Base-by-base conservation (phyloP, 2,329 filamentous ascomycete species). In the Phialophora macrospora region DNA sequence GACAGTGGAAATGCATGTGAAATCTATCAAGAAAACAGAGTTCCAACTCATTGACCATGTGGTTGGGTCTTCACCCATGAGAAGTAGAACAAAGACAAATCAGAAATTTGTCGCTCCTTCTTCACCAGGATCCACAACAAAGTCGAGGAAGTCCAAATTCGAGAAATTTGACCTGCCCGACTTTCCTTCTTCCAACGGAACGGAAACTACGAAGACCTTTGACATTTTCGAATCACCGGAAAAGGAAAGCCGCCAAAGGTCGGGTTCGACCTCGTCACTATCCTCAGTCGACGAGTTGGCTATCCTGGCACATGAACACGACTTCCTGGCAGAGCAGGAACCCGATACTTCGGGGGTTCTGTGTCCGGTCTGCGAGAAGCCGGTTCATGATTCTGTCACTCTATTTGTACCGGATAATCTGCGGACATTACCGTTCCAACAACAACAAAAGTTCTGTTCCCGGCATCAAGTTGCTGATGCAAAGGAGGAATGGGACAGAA, bases 401-500 rank as follows among this genome's bases (percentile, higher is more conserved):
- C 46, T 68, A n/a, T 57, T 52, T 49, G 63, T 67, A 28, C 68
- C 67, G 9, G 58, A 64, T 32, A 69, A 70, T 30, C 61, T 69
- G 38, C 68, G 60, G 24, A 61, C 55, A 22, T 57, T 72, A 32
- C 54, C 65, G n/a, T 62, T 71, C 17, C 59, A 69, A 38, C 61
- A 68, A 55, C 70, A 71, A 46, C 69, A 70, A 52, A 52, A 62
- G 9, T 71, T 73, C 54, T 73, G 71, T 55, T 48, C 61, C n/a
- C 48, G 64, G 9, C 71, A 73, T 55, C 63, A 67, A 26, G 30
- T 70, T 22, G 55, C 32, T 14, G 70, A 72, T 44, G 71, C 70
- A 7, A 56, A 64, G 55, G 44, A 55, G 22, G 24, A 82, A 63
- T 86, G 84, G 80, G 65, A 71, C 9, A 75, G 81, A 14, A 83